Conservation (phyloP, 2,329 filamentous ascomycete species). For the Dothistroma pini region DNA sequence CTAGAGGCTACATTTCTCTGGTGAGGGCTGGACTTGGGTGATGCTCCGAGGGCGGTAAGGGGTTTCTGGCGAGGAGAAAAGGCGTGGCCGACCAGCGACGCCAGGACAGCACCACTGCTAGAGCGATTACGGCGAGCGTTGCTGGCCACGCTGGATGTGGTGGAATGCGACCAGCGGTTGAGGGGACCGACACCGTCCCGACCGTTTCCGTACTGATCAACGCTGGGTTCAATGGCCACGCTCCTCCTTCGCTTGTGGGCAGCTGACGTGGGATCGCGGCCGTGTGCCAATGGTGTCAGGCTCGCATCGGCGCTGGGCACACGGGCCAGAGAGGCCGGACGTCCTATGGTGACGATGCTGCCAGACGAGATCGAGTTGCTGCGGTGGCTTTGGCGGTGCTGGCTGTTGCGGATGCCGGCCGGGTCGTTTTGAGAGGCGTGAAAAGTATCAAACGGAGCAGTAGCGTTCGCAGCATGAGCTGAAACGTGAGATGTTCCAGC, state of each 20-base stretch:
- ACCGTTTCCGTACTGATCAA: conserved; percentile 7
- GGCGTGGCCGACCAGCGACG: conserved; percentile 35
- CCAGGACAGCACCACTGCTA: conserved; percentile 36
- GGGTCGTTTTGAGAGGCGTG: background rate
- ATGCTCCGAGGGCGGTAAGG: conserved; percentile 32
- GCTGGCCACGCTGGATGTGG: conserved; percentile 45
- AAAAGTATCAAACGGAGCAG: conserved; percentile 7
- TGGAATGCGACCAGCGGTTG: conserved; percentile 59
- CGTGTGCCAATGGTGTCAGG: conserved; percentile 24
- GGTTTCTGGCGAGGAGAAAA: conserved; percentile 32
- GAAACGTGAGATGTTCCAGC: conserved; percentile 7
- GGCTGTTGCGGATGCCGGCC: conserved; percentile 1
- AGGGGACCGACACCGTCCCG: conserved; percentile 47
- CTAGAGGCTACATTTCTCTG: conserved; percentile 24
- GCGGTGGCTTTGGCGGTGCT: conserved; percentile 26
- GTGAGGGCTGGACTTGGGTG: conserved; percentile 39
- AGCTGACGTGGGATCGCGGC: conserved; percentile 21
- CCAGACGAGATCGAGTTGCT: conserved; percentile 45
- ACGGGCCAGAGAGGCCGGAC: conserved; percentile 36
- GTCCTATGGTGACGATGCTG: conserved; percentile 40
- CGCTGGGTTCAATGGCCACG: conserved; percentile 37
- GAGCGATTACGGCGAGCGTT: conserved; percentile 38
- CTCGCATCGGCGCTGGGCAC: conserved; percentile 24
- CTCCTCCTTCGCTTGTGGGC: conserved; percentile 39
- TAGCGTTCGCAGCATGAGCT: background rate